A percentile compares a stretch with the other conserved stretches of the same genome.
Evolutionary conservation across 306 rosid genomes (phyloP).

Genomic region (Prunus persica): DNA sequence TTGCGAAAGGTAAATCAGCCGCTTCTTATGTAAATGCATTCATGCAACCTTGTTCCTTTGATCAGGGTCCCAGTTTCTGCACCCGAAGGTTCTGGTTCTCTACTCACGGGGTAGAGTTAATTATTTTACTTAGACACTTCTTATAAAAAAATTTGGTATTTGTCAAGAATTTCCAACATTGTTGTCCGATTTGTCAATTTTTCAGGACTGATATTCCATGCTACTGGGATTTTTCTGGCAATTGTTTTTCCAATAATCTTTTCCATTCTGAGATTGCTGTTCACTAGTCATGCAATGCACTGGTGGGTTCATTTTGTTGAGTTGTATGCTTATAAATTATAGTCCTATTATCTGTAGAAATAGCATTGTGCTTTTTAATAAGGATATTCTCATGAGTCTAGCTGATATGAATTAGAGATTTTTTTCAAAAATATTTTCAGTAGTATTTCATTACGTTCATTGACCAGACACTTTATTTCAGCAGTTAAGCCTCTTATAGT

Average conservation of each 20-base stretch:
- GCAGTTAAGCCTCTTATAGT: background rate
- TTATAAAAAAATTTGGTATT: background rate
- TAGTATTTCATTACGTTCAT: background rate
- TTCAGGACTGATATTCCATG: conserved; percentile 70
- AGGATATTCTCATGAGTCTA: background rate
- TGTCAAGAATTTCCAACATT: conserved; percentile 9
- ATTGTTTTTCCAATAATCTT: conserved; percentile 62
- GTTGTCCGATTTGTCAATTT: conserved; percentile 30
- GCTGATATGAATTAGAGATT: background rate
- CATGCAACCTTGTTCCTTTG: conserved; percentile 1
- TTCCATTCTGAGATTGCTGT: conserved; percentile 61
- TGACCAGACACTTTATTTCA: conserved; percentile 5
- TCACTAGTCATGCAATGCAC: conserved; percentile 72
- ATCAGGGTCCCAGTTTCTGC: conserved; percentile 7
- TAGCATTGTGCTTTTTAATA: background rate
- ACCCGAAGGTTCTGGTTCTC: conserved; percentile 10
- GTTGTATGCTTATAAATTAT: background rate
- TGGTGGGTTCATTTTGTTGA: conserved; percentile 55
- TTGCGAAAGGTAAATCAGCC: conserved; percentile 61
- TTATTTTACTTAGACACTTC: conserved; percentile 13
- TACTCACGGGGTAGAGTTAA: background rate
- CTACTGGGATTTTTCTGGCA: conserved; percentile 59
- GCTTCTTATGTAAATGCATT: conserved; percentile 17
- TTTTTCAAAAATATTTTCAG: background rate
- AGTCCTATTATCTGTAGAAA: background rate